Base-by-base conservation (phyloP, 2,329 filamentous ascomycete species). In the Fusarium equiseti region DNA sequence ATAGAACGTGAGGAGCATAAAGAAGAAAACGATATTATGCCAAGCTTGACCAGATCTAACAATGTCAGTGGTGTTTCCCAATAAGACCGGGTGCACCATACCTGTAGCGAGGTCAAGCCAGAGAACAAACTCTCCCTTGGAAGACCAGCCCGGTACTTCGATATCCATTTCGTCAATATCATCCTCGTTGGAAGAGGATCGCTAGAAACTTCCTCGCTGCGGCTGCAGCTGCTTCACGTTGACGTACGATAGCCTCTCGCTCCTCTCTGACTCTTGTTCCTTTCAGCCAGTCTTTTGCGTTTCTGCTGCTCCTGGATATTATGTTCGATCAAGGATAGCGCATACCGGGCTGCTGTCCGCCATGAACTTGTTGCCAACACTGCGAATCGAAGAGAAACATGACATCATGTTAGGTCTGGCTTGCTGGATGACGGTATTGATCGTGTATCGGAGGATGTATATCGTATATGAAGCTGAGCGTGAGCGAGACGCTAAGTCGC, bases 321-420 rank as follows among this genome's bases (percentile, higher is more conserved):
- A 49, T 92, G 88, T 79, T 99, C 96, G 11, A 90, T 84, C 45
- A 98, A 81, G 6, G 92, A 92, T 53, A 98, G 87, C 22, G 88
- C 80, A 80, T 99, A 99, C 64, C 95, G 90, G 58, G 90, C 85
- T 3, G 89, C 87, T 0, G 94, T 97, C 50, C 95, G 94, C 55
- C 90, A 85, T 1, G 95, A 97, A 54, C 90, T 91, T 12, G 97
- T 91, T 4, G 90, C 87, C 65, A 98, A 83, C 45, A 99, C 90
- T 40, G 95, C 95, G 77, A 98, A 98, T 99, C 96, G 75, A 99
- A 99, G 8, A 97, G 90, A 77, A 99, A 99, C 94, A 99, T 98
- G 69, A 99, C 94, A 98, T 99, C 92, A 99, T 98, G 63, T 97
- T 96, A 1, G 95, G 94, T n/a, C 92, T 88, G 4, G 95, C 93